A percentile compares a stretch with the other conserved stretches of the same genome.
Conservation (phyloP, 176 grass and related monocot genomes). For the Zea mays region Zm-B73-REFERENCE-NAM-5.0 NC_050101.1:142367001-142367500, state of each 20-base stretch:
- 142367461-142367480: not conserved
- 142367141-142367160: too few relatives aligned
- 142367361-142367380: not conserved
- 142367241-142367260: not conserved
- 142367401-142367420: constrained; percentile 17
- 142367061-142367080: too few relatives aligned
- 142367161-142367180: too few relatives aligned
- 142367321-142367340: not conserved
- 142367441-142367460: constrained; percentile 12
- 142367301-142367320: not conserved
- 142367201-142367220: too few relatives aligned
- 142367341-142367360: not conserved
- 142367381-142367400: constrained; percentile 6
- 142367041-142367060: not conserved
- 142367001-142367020: not conserved
- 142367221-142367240: not conserved
- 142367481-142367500: not conserved
- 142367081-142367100: not conserved
- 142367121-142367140: too few relatives aligned
- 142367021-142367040: not conserved
- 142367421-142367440: not conserved
- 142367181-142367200: too few relatives aligned
- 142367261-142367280: not conserved
- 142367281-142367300: not conserved
- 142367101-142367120: not conserved